Conservation (phyloP, 208 protist genomes). For the Trypanosoma avium region DNA sequence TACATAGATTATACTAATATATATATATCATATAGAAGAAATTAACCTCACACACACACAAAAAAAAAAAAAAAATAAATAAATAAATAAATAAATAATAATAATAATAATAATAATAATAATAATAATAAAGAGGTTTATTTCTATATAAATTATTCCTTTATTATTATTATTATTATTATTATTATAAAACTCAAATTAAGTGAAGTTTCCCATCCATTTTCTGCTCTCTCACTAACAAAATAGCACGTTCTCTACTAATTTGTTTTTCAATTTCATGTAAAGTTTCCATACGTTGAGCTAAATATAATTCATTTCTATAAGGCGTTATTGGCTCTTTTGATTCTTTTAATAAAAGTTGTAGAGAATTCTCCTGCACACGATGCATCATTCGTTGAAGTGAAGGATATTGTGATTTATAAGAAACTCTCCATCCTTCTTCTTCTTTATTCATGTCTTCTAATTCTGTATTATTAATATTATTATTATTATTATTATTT, state of each 20-base stretch:
- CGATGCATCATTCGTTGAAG: slow-evolving; percentile 26
- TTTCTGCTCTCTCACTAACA: slow-evolving; percentile 20
- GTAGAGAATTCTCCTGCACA: slow-evolving; percentile 26
- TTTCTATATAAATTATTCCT: not conserved
- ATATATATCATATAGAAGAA: no score
- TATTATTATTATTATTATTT: not conserved
- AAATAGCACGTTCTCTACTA: slow-evolving; percentile 22
- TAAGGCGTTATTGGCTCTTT: not conserved
- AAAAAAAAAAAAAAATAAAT: no score
- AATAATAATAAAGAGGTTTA: not conserved
- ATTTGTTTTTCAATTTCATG: slow-evolving; percentile 29
- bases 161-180: not conserved
- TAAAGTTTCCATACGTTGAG: slow-evolving; percentile 34
- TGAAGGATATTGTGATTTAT: slow-evolving; percentile 21
- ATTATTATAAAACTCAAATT: not conserved
- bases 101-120: slow-evolving; percentile 4
- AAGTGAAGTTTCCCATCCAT: slow-evolving; percentile 28
- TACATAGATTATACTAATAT: no score
- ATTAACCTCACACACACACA: no score
- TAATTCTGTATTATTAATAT: not conserved
- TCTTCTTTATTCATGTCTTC: slow-evolving; percentile 7
- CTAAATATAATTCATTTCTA: slow-evolving; percentile 23
- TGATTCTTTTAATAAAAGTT: slow-evolving; percentile 15
- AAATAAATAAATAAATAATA: no score
- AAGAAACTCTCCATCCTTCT: slow-evolving; percentile 20